Base-by-base conservation (phyloP, 2,329 filamentous ascomycete genomes). In the Xylariaceae sp. region DNA sequence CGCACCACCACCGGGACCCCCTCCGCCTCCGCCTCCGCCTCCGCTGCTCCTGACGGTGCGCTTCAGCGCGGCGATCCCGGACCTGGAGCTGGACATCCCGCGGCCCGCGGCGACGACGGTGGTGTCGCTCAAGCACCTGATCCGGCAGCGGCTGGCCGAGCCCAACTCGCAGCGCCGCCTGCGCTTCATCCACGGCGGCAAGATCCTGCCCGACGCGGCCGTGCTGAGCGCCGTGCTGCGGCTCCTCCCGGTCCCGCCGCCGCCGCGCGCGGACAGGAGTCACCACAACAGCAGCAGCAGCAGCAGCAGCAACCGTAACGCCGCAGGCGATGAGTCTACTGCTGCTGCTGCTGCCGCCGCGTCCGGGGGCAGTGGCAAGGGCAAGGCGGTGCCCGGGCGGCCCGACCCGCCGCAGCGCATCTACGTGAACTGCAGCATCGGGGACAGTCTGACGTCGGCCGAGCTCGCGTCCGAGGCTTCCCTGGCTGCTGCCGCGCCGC, bases 341-440 rank as follows among this genome's bases (percentile, higher is more conserved):
- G n/a, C n/a, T n/a, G n/a, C n/a, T n/a, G n/a, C n/a, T n/a, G n/a
- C n/a, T n/a, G n/a, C n/a, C n/a, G n/a, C n/a, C n/a, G n/a, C n/a
- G n/a, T n/a, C n/a, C n/a, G n/a, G n/a, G n/a, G n/a, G n/a, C n/a
- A n/a, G n/a, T n/a, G n/a, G n/a, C n/a, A 87, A 86, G 50, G 85
- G 83, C 29, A 93, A 92, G 39, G 72, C 72, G 1, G 57, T 80
- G 5, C 70, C 68, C 19, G 67, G 69, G 19, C 64, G 67, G 6
- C 58, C 58, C 7, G 51, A 56, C 11, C 56, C 62, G 19, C 44
- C 60, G 1, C 65, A 67, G 23, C 72, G 82, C 28, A 75, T 94
- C 50, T 95, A 94, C 58, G 81, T 96, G 40, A 93, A 94, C 65
- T 96, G 90, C 69, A 90, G 86, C 43, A 84, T 96, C 38, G 88